Percentiles rank a stretch among this genome's conserved stretches.
These are phyloP conservation scores for Eutrema salsugineum DNA, from an alignment of 441 rosid genomes.

Conservation along the genomic window DNA sequence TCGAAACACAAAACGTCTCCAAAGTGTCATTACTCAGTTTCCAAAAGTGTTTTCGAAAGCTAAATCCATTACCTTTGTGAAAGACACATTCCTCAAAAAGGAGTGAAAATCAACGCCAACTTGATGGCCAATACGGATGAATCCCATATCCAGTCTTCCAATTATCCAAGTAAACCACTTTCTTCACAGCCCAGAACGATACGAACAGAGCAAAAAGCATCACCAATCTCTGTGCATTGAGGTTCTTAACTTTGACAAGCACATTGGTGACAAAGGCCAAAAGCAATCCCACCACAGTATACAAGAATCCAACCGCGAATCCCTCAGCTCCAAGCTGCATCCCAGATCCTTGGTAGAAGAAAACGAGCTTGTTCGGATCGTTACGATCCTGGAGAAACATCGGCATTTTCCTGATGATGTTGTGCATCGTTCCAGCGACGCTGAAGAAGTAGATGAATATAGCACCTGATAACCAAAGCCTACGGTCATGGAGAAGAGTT, in stretches of 20 bases:
- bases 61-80: slow-evolving; percentile 25
- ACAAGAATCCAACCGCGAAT: slow-evolving; percentile 80
- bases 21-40: slow-evolving; percentile 16
- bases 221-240: slow-evolving; percentile 44
- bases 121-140: slow-evolving; percentile 87
- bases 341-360: slow-evolving; percentile 91
- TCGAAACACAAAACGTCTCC: slow-evolving; percentile 6
- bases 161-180: slow-evolving; percentile 82
- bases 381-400: slow-evolving; percentile 80
- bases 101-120: slow-evolving; percentile 55
- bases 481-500: slow-evolving; percentile 68
- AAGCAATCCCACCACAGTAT: slow-evolving; percentile 79
- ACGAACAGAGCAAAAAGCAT: slow-evolving; percentile 57
- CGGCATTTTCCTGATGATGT: slow-evolving; percentile 90
- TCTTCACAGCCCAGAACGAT: slow-evolving; percentile 85
- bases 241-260: slow-evolving; percentile 60
- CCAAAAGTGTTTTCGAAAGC: neutral
- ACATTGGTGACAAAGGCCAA: slow-evolving; percentile 68
- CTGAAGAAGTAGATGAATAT: slow-evolving; percentile 86
- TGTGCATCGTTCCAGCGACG: slow-evolving; percentile 92
- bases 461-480: slow-evolving; percentile 66
- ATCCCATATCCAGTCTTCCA: slow-evolving; percentile 98
- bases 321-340: slow-evolving; percentile 99
- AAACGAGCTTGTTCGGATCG: slow-evolving; percentile 71
- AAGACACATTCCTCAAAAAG: slow-evolving; percentile 7